Evolutionary conservation across 768 basidiomycete genomes (phyloP), one percentile per base, ranked within the genome.

Genomic region (Mycena galopus): DNA sequence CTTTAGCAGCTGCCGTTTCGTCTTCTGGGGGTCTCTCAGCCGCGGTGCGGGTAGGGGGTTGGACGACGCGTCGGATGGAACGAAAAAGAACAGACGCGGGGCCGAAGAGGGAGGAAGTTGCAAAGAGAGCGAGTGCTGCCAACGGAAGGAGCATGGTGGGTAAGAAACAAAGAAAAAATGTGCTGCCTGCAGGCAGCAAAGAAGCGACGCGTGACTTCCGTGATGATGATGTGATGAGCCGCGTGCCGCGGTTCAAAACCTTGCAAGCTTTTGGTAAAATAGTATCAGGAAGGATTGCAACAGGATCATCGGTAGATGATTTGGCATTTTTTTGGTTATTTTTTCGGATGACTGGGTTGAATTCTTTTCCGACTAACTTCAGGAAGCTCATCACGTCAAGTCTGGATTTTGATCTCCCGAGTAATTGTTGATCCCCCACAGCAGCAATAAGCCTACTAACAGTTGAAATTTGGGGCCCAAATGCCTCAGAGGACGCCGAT

Each of bases 41-140:
- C n/a, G n/a, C n/a, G 29, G 23, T 30, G n/a, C n/a, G 56, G 27
- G 29, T 16, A 39, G 39, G 3, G 56, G 68, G 65, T 10, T 59
- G 69, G 30, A 67, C 47, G 61, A 70, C 69, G 73, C 73, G 73
- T 64, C 65, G 73, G 59, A 70, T 29, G 58, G 65, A n/a, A 27
- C 73, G 73, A 33, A 67, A 67, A 62, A 67, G 42, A 39, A 39
- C 27, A 35, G 60, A 50, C 35, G 56, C 53, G 60, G 69, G 69
- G 60, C 53, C 53, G 37, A 60, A 64, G 44, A 73, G 30, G 30
- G 73, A 71, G 11, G 69, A 61, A 27, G 69, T 59, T 19, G 61
- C 65, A 74, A 74, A 44, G 69, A 74, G 65, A 25, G 73, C 70
- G 60, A 74, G 53, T 1, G 61, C 65, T 32, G 65, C 73, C 60